Conservation (phyloP, 768 basidiomycete species). For the Russula olivacea region DNA sequence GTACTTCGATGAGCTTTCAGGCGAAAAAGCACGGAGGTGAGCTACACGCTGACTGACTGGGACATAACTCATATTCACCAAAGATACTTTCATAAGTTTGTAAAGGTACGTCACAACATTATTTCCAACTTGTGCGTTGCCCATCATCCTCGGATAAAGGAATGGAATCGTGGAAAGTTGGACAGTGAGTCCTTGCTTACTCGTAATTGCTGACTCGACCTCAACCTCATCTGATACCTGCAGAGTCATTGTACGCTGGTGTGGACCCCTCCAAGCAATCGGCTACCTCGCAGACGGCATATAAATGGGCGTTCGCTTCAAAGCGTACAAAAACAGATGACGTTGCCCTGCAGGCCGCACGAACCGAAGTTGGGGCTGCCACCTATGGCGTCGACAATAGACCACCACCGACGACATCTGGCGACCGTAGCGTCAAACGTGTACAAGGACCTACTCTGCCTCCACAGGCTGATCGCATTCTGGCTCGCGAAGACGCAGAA, state of each 20-base stretch:
- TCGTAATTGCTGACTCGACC: not conserved
- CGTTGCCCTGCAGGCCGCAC: conserved; percentile 51
- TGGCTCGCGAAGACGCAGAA: conserved; percentile 56
- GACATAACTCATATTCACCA: conserved; percentile 31
- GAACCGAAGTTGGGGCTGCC: conserved; percentile 50
- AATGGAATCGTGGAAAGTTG: conserved; percentile 79
- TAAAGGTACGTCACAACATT: conserved; percentile 48
- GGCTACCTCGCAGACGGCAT: conserved; percentile 68
- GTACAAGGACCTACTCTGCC: conserved; percentile 66
- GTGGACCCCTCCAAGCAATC: conserved; percentile 49
- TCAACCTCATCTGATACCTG: not conserved
- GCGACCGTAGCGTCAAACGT: conserved; percentile 34
- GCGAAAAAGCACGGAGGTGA: conserved; percentile 74
- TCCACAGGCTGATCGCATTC: conserved; percentile 57
- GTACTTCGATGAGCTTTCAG: conserved; percentile 84
- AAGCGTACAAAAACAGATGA: conserved; percentile 55
- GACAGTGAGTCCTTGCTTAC: conserved; percentile 41
- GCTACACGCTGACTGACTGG: conserved; percentile 17
- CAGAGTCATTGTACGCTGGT: conserved; percentile 56
- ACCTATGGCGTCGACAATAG: conserved; percentile 33
- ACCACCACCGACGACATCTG: conserved; percentile 22
- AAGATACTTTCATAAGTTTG: conserved; percentile 91
- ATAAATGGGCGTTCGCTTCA: conserved; percentile 83
- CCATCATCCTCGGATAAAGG: conserved; percentile 34
- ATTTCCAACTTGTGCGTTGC: conserved; percentile 4